Evolutionary conservation across 257 asterid genomes (phyloP).

Genomic region (Scutellaria minor): DNA sequence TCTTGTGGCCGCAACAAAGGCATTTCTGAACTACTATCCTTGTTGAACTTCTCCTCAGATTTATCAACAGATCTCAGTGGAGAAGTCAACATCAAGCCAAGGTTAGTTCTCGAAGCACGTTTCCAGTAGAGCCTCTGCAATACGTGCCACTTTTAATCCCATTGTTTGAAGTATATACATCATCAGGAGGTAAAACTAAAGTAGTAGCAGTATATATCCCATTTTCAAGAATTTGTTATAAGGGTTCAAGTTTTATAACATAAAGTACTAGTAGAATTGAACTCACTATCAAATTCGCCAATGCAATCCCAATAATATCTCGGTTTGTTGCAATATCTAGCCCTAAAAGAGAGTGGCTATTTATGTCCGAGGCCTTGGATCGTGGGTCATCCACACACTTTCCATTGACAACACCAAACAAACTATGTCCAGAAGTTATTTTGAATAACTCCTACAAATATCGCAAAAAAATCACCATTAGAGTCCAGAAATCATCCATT

Average conservation of each 20-base stretch:
- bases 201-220: no score
- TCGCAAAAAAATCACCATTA: conserved; percentile 20
- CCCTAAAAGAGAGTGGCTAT: conserved; percentile 76
- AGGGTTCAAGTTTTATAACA: neutral
- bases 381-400: conserved; percentile 89
- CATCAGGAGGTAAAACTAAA: conserved; percentile 5
- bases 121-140: conserved; percentile 98
- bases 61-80: conserved; percentile 75
- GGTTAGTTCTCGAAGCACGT: conserved; percentile 78
- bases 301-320: conserved; percentile 86
- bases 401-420: conserved; percentile 83
- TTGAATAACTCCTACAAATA: conserved; percentile 76
- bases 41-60: conserved; percentile 52
- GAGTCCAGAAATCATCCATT: neutral
- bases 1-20: conserved; percentile 91
- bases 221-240: neutral
- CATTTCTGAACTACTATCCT: conserved; percentile 48
- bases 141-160: conserved; percentile 21
- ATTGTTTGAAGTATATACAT: conserved; percentile 6
- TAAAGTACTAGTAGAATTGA: neutral
- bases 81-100: conserved; percentile 89
- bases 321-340: conserved; percentile 88
- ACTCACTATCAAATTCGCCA: conserved; percentile 95
- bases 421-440: conserved; percentile 81
- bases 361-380: conserved; percentile 90